Conservation (phyloP, 129 eudicot species). For the Pittosporum tobira region DNA sequence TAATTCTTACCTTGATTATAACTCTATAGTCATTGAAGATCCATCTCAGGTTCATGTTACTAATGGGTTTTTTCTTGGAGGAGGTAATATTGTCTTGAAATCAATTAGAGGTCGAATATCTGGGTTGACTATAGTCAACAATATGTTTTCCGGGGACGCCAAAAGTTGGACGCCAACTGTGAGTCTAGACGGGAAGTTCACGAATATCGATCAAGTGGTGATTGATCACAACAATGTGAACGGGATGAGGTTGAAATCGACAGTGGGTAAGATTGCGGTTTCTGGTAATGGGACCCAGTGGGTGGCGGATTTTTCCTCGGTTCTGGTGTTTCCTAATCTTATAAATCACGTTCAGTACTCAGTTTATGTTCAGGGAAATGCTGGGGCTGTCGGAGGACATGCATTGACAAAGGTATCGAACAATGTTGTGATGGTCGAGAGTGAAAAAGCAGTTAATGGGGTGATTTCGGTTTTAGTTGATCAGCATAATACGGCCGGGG, state of each 20-base stretch:
- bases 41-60: conserved; percentile 48
- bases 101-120: conserved; percentile 41
- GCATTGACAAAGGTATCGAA: conserved; percentile 49
- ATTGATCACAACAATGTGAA: conserved; percentile 47
- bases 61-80: conserved; percentile 64
- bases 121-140: conserved; percentile 46
- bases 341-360: conserved; percentile 60
- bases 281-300: conserved; percentile 54
- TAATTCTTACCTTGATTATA: conserved; percentile 55
- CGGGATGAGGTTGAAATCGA: conserved; percentile 60
- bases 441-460: conserved; percentile 39
- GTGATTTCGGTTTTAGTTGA: conserved; percentile 54
- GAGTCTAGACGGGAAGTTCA: conserved; percentile 48
- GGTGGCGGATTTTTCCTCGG: conserved; percentile 48
- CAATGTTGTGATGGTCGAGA: conserved; percentile 58
- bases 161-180: conserved; percentile 28
- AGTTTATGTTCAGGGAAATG: conserved; percentile 24
- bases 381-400: conserved; percentile 33
- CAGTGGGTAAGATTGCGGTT: conserved; percentile 47
- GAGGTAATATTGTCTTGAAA: conserved; percentile 49
- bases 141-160: conserved; percentile 45
- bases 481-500: conserved; percentile 38
- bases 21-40: conserved; percentile 49
- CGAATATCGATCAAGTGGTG: conserved; percentile 49
- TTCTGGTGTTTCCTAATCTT: conserved; percentile 53